Conservation (phyloP, 495 filamentous ascomycete species). For the Neurospora discreta region DNA sequence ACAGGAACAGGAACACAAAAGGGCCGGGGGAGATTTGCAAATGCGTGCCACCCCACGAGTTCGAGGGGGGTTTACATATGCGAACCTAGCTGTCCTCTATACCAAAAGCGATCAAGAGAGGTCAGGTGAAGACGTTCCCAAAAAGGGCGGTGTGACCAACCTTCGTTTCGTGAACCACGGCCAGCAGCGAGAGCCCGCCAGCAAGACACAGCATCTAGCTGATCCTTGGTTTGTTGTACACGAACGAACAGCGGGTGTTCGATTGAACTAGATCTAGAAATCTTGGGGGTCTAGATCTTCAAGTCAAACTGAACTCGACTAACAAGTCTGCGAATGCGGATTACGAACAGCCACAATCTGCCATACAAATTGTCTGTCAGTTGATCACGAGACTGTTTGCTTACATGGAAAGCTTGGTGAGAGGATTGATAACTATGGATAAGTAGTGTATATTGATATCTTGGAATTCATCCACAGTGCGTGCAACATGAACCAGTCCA, state of each 20-base stretch:
- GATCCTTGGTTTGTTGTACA: background rate
- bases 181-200: background rate
- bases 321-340: background rate
- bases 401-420: background rate
- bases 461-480: background rate
- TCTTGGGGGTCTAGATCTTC: background rate
- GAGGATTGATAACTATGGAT: background rate
- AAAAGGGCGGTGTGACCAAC: background rate
- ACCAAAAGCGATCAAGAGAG: background rate
- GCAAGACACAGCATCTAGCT: background rate
- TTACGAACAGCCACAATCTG: background rate
- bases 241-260: background rate
- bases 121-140: background rate
- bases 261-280: background rate
- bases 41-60: background rate
- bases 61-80: background rate
- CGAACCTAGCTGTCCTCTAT: background rate
- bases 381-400: background rate
- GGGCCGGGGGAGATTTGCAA: background rate
- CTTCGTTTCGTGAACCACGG: background rate
- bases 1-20: background rate
- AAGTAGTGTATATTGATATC: background rate
- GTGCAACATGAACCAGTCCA: background rate
- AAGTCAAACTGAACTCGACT: background rate
- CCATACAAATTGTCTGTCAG: background rate